Conservation (phyloP, 352 stramenopile genomes). For the Pythium folliculosum region DNA sequence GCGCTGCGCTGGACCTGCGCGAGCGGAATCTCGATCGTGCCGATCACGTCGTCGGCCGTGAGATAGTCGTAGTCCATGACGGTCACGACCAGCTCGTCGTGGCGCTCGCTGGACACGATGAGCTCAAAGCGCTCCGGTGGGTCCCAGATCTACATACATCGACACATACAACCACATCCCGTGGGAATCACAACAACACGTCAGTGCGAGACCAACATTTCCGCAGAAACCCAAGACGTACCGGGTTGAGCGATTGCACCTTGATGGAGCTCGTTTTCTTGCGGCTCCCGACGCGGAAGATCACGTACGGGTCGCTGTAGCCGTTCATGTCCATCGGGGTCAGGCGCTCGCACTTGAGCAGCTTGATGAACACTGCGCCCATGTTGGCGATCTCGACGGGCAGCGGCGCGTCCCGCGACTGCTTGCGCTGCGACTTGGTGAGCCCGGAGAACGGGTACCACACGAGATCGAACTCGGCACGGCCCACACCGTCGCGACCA, state of each 20-base stretch:
- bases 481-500: conserved; percentile 35
- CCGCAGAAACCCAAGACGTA: conserved; percentile 18
- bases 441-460: conserved; percentile 45
- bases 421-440: conserved; percentile 27
- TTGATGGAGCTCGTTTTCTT: conserved; percentile 48
- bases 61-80: conserved; percentile 57
- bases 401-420: conserved; percentile 32
- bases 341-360: conserved; percentile 43
- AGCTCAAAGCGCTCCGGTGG: conserved; percentile 47
- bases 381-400: conserved; percentile 43
- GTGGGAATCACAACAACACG: background rate
- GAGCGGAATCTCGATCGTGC: conserved; percentile 40
- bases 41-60: conserved; percentile 47
- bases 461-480: conserved; percentile 42
- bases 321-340: conserved; percentile 45
- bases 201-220: background rate
- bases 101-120: conserved; percentile 40
- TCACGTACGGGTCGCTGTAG: conserved; percentile 47
- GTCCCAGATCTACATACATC: conserved; percentile 42
- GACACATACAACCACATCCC: too few relatives aligned
- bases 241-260: conserved; percentile 39
- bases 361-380: conserved; percentile 44
- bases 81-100: conserved; percentile 40
- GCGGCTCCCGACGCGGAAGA: conserved; percentile 41
- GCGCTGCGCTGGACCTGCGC: conserved; percentile 38